Evolutionary conservation across 352 stramenopile species (phyloP).

Genomic region (Phytophthora tubulina): DNA sequence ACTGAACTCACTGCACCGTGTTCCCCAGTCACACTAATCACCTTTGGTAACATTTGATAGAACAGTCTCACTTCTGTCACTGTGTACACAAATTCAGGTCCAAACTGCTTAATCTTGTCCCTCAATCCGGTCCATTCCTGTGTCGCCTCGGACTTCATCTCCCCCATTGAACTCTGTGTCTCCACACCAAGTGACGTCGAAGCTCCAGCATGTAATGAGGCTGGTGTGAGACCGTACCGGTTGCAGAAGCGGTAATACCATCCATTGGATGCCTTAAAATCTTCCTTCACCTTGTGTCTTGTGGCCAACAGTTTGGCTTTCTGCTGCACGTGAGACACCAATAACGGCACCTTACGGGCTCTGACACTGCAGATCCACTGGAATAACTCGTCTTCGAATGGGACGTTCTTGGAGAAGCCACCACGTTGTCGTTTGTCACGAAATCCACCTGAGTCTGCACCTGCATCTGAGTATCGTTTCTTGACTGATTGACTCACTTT

Average conservation of each 20-base stretch:
- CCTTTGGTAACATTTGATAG: slow-evolving; percentile 56
- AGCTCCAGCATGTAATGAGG: slow-evolving; percentile 38
- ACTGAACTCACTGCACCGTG: neutral
- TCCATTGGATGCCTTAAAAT: slow-evolving; percentile 74
- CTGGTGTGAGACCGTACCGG: slow-evolving; percentile 64
- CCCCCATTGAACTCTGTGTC: slow-evolving; percentile 8
- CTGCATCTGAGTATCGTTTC: slow-evolving; percentile 70
- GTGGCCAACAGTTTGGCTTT: slow-evolving; percentile 60
- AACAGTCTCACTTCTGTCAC: slow-evolving; percentile 63
- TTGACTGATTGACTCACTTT: slow-evolving; percentile 76
- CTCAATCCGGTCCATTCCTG: slow-evolving; percentile 39
- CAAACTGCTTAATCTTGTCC: slow-evolving; percentile 40
- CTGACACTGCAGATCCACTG: slow-evolving; percentile 69
- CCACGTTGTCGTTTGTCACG: slow-evolving; percentile 71
- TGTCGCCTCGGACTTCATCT: slow-evolving; percentile 12
- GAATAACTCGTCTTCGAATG: slow-evolving; percentile 73
- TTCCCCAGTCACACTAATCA: neutral
- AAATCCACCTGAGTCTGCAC: slow-evolving; percentile 34
- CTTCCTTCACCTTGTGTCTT: slow-evolving; percentile 52
- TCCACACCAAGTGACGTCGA: neutral
- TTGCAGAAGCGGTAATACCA: slow-evolving; percentile 86
- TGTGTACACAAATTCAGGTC: slow-evolving; percentile 61
- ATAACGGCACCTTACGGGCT: slow-evolving; percentile 54
- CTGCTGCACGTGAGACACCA: slow-evolving; percentile 65
- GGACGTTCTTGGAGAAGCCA: slow-evolving; percentile 68